Conservation (phyloP, 2,329 filamentous ascomycete genomes). For the Aschersonia sp. region DNA sequence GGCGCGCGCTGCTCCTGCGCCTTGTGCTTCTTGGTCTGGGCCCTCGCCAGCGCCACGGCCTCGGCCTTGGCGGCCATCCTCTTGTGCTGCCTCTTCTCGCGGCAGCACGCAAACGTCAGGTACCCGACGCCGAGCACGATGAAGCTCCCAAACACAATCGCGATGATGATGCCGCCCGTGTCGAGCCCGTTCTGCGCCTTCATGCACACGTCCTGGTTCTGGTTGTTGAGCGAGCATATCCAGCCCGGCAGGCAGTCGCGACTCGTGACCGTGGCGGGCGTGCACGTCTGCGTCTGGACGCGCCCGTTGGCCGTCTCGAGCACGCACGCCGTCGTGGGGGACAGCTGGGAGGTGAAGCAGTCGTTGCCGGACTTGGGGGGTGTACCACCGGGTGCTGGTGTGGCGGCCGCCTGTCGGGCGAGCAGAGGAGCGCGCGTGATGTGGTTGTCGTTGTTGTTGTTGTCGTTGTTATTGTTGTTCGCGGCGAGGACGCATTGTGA, state of each 20-base stretch:
- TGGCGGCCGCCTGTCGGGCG: too few species aligned
- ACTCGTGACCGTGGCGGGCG: slow-evolving; percentile 16
- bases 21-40: slow-evolving; percentile 28
- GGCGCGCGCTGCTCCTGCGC: slow-evolving; percentile 18
- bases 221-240: slow-evolving; percentile 26
- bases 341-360: slow-evolving; percentile 20
- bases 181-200: slow-evolving; percentile 22
- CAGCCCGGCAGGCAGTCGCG: slow-evolving; percentile 26
- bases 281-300: slow-evolving; percentile 24
- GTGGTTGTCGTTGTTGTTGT: background rate
- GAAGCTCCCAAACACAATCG: slow-evolving; percentile 29
- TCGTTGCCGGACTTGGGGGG: slow-evolving; percentile 8
- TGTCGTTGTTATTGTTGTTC: background rate
- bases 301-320: slow-evolving; percentile 20
- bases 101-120: slow-evolving; percentile 36
- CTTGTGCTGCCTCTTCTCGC: slow-evolving; percentile 30
- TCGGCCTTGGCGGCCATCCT: slow-evolving; percentile 29
- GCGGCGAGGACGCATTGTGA: background rate
- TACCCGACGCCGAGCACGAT: slow-evolving; percentile 21
- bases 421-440: background rate
- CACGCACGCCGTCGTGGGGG: slow-evolving; percentile 23
- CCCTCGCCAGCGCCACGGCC: slow-evolving; percentile 33
- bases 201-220: slow-evolving; percentile 26
- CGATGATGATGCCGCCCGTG: slow-evolving; percentile 30
- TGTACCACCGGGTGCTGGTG: too few species aligned